Evolutionary conservation across 495 filamentous ascomycete species (phyloP).

Genomic region (Xylaria curta): DNA sequence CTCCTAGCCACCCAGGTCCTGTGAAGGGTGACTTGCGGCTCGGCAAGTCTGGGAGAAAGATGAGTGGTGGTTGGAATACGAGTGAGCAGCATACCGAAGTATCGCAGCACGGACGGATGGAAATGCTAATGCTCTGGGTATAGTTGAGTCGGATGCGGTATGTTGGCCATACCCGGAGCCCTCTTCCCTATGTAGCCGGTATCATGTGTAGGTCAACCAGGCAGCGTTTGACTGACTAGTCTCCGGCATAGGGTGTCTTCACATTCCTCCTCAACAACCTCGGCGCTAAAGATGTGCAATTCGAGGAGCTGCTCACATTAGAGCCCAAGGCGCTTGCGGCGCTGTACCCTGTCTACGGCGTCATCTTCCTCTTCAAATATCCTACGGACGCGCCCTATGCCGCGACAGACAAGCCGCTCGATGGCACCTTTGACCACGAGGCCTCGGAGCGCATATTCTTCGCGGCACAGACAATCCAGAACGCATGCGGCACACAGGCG

Average conservation of each 20-base stretch:
- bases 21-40: slow-evolving; percentile 30
- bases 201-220: not conserved
- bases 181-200: not conserved
- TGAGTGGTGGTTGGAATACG: slow-evolving; percentile 67
- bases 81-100: slow-evolving; percentile 47
- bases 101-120: slow-evolving; percentile 4
- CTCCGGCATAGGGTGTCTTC: slow-evolving; percentile 79
- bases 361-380: slow-evolving; percentile 99
- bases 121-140: slow-evolving; percentile 50
- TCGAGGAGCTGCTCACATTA: slow-evolving; percentile 92
- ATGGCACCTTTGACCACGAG: slow-evolving; percentile 79
- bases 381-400: slow-evolving; percentile 73
- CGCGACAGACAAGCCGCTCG: slow-evolving; percentile 65
- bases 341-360: slow-evolving; percentile 87
- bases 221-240: slow-evolving; percentile 23
- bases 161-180: slow-evolving; percentile 32
- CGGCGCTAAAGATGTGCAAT: slow-evolving; percentile 91
- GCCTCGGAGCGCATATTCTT: slow-evolving; percentile 86
- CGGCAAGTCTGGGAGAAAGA: slow-evolving; percentile 42
- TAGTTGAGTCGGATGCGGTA: slow-evolving; percentile 95
- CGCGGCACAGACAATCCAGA: slow-evolving; percentile 97
- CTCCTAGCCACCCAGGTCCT: slow-evolving; percentile 6
- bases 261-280: slow-evolving; percentile 92
- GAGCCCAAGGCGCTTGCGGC: slow-evolving; percentile 81
- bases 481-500: slow-evolving; percentile 97